Evolutionary conservation across 176 grass and related monocot genomes (phyloP), one percentile per base, ranked within the genome.

Genomic region (Coix lacrymajobi): DNA sequence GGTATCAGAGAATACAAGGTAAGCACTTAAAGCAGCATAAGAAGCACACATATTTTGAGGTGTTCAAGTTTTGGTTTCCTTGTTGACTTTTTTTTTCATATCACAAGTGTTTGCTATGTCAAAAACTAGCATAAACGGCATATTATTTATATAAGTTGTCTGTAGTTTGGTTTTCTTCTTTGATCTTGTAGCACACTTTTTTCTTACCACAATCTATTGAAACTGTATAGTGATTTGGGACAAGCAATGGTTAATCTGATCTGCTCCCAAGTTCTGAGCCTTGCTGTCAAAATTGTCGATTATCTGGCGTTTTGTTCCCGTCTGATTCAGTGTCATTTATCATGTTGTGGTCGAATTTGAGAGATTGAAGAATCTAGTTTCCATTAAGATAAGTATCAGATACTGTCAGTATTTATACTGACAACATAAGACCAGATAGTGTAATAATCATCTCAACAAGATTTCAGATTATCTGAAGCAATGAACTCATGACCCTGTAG

Each of bases 41-140:
- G 32, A 19, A 49, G 48, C 24, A 12, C 64, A 60, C 79, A 33
- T 17, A 9, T 65, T n/a, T n/a, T 69, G 48, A 44, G 73, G 5
- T 77, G 4, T 85, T 69, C 38, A 61, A 60, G 52, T 78, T 69
- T 78, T 60, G 5, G 38, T 85, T 78, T 78, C 22, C 64, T 44
- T 85, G 54, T 78, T 44, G 8, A 37, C 3, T 0, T 33, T 57
- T 76, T 19, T 38, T 32, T 57, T 14, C 41, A 22, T 65, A 24
- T 24, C 57, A 28, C 29, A 64, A 73, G n/a, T 63, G 39, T 57
- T 72, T 34, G 29, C n/a, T 46, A 14, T 5, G 69, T 72, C 40
- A 48, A 34, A 34, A 54, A 52, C 19, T 11, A 36, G 7, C 46
- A 82, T 82, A 76, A 36, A 69, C 4, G 0, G 17, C n/a, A 25